A percentile compares a stretch with the other conserved stretches of the same genome.
phyloP scores from a whole-genome alignment of 23 red algal species.

The Chondrus crispus region DNA sequence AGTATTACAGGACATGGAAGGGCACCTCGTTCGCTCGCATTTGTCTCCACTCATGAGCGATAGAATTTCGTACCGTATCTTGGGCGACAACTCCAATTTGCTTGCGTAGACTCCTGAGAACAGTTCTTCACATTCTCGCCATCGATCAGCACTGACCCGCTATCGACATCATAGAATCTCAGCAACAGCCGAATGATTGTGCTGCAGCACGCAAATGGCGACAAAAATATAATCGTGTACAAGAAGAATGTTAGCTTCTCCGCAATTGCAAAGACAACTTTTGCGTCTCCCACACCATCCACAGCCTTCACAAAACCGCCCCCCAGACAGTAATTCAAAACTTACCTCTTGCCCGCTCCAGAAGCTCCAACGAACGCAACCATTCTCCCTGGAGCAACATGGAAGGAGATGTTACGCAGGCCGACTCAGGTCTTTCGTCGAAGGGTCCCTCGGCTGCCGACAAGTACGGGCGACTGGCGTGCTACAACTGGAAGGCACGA shows the following conservation, averaged over 20 bases:
- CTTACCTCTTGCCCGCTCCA: conserved; percentile 54
- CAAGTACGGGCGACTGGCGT: no score
- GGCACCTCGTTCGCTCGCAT: no score
- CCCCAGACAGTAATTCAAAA: not conserved
- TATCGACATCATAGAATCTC: conserved; percentile 87
- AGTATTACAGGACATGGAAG: no score
- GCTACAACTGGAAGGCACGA: no score
- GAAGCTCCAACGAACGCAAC: conserved; percentile 86
- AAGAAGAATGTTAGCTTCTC: no score
- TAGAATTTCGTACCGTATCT: conserved; percentile 82
- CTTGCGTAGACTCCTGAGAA: conserved; percentile 33
- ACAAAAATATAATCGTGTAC: no score
- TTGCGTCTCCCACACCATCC: not conserved
- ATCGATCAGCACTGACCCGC: conserved; percentile 80
- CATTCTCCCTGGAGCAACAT: conserved; percentile 68
- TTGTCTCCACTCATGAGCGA: no score
- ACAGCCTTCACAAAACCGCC: not conserved
- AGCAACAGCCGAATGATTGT: conserved; percentile 85
- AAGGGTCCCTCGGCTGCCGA: no score
- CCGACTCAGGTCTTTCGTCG: no score
- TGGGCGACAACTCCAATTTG: conserved; percentile 71
- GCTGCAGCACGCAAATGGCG: not conserved
- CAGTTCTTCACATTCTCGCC: conserved; percentile 70
- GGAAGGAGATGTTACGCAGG: conserved; percentile 73
- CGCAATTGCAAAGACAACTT: no score